These are phyloP conservation scores for Candida oleophila DNA, from an alignment of 805 yeast genomes.

Conservation along the genomic window DNA sequence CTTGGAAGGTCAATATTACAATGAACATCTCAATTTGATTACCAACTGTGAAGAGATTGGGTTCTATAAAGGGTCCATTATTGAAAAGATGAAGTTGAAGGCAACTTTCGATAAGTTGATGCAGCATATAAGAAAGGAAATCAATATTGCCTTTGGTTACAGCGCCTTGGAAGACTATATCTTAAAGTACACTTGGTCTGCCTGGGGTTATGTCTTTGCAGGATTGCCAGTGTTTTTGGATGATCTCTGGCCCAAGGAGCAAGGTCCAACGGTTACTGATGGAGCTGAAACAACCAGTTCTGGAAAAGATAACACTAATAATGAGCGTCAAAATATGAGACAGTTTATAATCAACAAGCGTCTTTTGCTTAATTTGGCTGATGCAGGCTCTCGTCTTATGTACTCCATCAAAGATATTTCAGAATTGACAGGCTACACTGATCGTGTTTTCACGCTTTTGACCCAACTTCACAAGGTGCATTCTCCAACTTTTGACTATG, in stretches of 20 bases:
- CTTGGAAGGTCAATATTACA: slow-evolving; percentile 86
- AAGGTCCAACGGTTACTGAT: slow-evolving; percentile 7
- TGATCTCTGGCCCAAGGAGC: slow-evolving; percentile 34
- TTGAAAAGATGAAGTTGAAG: slow-evolving; percentile 68
- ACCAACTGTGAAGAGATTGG: slow-evolving; percentile 93
- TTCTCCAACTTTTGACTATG: slow-evolving; percentile 55
- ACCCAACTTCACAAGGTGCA: slow-evolving; percentile 82
- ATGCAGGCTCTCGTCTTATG: slow-evolving; percentile 93
- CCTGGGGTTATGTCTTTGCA: slow-evolving; percentile 88
- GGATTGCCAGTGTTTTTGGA: slow-evolving; percentile 83
- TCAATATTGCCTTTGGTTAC: slow-evolving; percentile 62
- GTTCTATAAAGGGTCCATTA: slow-evolving; percentile 82
- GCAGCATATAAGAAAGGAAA: slow-evolving; percentile 52
- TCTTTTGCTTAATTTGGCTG: slow-evolving; percentile 85
- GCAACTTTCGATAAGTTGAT: slow-evolving; percentile 57
- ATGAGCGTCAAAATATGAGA: slow-evolving; percentile 67
- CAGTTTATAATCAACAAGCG: slow-evolving; percentile 89
- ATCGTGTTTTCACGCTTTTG: slow-evolving; percentile 74
- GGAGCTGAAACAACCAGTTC: slow-evolving; percentile 4
- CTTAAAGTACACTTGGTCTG: slow-evolving; percentile 91
- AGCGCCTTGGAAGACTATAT: slow-evolving; percentile 81
- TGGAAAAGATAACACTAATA: slow-evolving; percentile 21
- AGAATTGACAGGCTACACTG: slow-evolving; percentile 88
- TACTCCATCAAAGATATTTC: slow-evolving; percentile 90
- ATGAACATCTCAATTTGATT: slow-evolving; percentile 79